Base-by-base conservation (phyloP, 257 asterid species). In the Craterostigma plantagineum region DNA sequence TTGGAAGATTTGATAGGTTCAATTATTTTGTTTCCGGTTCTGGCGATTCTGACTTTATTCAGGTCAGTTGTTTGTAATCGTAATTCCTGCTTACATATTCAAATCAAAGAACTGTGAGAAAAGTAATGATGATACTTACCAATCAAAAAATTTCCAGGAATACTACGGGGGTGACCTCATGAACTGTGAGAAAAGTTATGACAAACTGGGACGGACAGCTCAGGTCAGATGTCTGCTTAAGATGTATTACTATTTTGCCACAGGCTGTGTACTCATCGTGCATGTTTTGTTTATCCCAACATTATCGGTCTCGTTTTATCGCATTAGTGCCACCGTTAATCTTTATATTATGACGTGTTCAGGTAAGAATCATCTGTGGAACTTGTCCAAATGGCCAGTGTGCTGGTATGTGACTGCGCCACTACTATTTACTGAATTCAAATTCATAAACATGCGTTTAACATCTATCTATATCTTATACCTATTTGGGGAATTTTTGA, bases 171-270 rank as follows among this genome's bases (percentile, higher is more conserved):
- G 92, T 43, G 97, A 86, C 63, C 58, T 86, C 53, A 44, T 42
- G 62, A 63, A 70, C 42, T 86, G 97, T 40, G 97, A 87, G 73
- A 63, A 38, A 44, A 78, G 73, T 61, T 78, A 45, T 43, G 97
- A 87, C 59, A 81, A 87, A 72, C 48, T 86, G 77, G 97, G 97
- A 42, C 97, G 97, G 37, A 78, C 97, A n/a, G 81, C 94, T 59
- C 70, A 81, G 93, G 97, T 86, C 44, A 64, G 66, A 49, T 49
- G 55, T 50, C 38, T 33, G 38, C 44, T 30, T n/a, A 12, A 42
- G 27, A 46, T 8, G 14, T 40, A 46, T 38, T 17, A 16, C 45
- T 38, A 36, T 45, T 10, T 44, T 43, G 1, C 34, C 47, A 37
- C 47, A 8, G 7, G 10, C 10, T 36, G 53, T 45, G 2, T 18